Evolutionary conservation across 768 basidiomycete species (phyloP), one percentile per base, ranked within the genome.

Genomic region (Lyophyllum decastes): DNA sequence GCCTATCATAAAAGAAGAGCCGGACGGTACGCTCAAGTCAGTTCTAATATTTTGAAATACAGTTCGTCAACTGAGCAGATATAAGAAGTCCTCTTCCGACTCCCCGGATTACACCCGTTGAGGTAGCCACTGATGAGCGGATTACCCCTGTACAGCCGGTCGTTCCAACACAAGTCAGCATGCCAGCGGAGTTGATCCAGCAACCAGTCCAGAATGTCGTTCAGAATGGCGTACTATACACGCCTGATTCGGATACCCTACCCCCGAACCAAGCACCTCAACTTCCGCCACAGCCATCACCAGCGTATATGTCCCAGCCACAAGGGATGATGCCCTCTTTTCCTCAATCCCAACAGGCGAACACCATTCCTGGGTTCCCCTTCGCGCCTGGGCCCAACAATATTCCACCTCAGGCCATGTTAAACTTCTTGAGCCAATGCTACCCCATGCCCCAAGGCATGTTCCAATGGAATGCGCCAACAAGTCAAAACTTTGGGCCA

Each of bases 21-120:
- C 70, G 49, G 77, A 73, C 24, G 78, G 76, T 44, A 41, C 54
- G 10, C 65, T 70, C 55, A 81, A 83, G 82, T 85, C 74, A 74
- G 82, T 77, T 48, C 22, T 33, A 50, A 46, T 49, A 45, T 38
- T 30, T 34, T 48, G n/a, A 33, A 8, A 49, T 33, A 35, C 45
- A 16, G 41, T 46, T 30, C 59, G 25, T 57, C 44, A 48, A 26
- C 25, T 45, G 55, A 61, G 50, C 58, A 22, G 55, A 52, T 71
- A 65, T 68, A 81, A 85, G 81, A 82, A 84, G 82, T 64, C 78
- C 81, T 53, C 67, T 88, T 52, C 86, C 86, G 30, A 88, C 86
- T 3, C 87, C 87, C 17, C 76, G 86, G 25, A 74, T 77, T 16
- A 86, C 84, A 14, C 85, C 86, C 16, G 72, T 77, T 12, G 76